Evolutionary conservation across 768 basidiomycete species (phyloP).

Genomic region (Suillus hirtellus): DNA sequence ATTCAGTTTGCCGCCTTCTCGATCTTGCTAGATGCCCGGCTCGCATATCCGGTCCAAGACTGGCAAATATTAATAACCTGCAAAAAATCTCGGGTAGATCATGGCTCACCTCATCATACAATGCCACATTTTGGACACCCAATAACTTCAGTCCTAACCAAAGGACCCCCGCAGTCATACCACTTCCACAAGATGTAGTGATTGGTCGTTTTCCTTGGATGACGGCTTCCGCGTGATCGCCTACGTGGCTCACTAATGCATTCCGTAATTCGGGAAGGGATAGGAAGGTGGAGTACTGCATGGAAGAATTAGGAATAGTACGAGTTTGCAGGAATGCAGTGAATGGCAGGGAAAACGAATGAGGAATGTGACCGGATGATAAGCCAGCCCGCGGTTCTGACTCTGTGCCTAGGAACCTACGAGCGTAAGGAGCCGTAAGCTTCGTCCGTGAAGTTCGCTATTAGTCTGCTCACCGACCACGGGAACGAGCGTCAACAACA

Average conservation of each 20-base stretch:
- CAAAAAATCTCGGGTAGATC: conserved; percentile 12
- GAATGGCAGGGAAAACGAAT: conserved; percentile 86
- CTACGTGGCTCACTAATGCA: conserved; percentile 64
- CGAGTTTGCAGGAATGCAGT: conserved; percentile 60
- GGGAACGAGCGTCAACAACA: conserved; percentile 85
- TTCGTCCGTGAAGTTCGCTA: conserved; percentile 6
- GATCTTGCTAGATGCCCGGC: conserved; percentile 72
- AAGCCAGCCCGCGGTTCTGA: conserved; percentile 90
- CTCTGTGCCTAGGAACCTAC: conserved; percentile 75
- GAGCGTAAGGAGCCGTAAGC: conserved; percentile 11
- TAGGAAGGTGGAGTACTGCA: conserved; percentile 60
- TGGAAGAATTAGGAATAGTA: conserved; percentile 33
- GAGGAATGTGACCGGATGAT: conserved; percentile 90
- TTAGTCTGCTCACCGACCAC: conserved; percentile 59
- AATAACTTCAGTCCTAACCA: conserved; percentile 89
- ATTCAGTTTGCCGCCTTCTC: conserved; percentile 41
- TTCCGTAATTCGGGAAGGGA: conserved; percentile 56
- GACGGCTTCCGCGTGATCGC: conserved; percentile 57
- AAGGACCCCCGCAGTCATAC: conserved; percentile 95
- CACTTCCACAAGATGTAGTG: conserved; percentile 87
- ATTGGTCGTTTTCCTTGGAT: conserved; percentile 61
- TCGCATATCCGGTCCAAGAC: conserved; percentile 97
- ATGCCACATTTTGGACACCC: conserved; percentile 56
- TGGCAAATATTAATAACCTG: conserved; percentile 34
- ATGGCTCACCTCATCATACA: conserved; percentile 89